A percentile compares a stretch with the other conserved stretches of the same genome.
Evolutionary conservation across 345 rosid species (phyloP).

Genomic region (Toxicodendron radicans): DNA sequence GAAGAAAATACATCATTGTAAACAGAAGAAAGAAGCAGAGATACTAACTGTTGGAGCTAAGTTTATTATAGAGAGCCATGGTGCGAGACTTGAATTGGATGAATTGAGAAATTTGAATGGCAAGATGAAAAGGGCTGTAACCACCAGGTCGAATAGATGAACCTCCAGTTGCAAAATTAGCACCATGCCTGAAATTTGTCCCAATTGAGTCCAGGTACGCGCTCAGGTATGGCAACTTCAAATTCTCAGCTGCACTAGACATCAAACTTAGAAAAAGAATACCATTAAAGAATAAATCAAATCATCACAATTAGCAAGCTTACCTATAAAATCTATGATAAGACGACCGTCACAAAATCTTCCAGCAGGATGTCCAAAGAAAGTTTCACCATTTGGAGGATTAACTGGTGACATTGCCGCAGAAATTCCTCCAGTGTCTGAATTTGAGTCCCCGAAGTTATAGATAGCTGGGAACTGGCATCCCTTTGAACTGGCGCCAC

Average conservation of each 20-base stretch:
- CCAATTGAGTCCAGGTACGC: slow-evolving; percentile 33
- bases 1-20: background rate
- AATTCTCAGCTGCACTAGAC: slow-evolving; percentile 50
- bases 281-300: too few species aligned
- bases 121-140: slow-evolving; percentile 61
- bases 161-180: slow-evolving; percentile 78
- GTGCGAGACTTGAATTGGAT: slow-evolving; percentile 56
- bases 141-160: slow-evolving; percentile 65
- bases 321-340: slow-evolving; percentile 47
- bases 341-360: slow-evolving; percentile 68
- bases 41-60: slow-evolving; percentile 30
- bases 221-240: slow-evolving; percentile 18
- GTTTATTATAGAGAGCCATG: slow-evolving; percentile 37
- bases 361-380: slow-evolving; percentile 64
- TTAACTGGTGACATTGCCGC: slow-evolving; percentile 50
- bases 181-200: slow-evolving; percentile 61
- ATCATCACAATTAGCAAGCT: too few species aligned
- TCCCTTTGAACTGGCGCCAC: background rate
- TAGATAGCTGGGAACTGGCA: slow-evolving; percentile 51
- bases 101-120: slow-evolving; percentile 60
- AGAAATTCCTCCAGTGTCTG: slow-evolving; percentile 69
- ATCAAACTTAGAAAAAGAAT: background rate
- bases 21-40: background rate
- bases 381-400: slow-evolving; percentile 68
- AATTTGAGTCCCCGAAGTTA: slow-evolving; percentile 83